These are phyloP conservation scores for Aspergillus carbonarius DNA, from an alignment of 2,329 filamentous ascomycete species.

Conservation along the genomic window DNA sequence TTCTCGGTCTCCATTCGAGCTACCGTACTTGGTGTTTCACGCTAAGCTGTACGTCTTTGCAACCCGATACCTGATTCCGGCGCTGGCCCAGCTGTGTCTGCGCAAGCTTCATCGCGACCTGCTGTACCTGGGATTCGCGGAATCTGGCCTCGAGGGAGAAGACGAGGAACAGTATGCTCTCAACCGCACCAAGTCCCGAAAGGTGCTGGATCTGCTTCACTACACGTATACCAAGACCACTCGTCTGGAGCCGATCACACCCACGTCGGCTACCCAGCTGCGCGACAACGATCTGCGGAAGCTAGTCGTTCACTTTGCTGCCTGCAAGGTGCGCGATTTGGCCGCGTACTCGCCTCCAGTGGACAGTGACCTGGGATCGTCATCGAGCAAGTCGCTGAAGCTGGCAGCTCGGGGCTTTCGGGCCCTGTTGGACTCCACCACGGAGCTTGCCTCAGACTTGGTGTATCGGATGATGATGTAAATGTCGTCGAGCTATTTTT, in stretches of 20 bases:
- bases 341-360: constrained; percentile 33
- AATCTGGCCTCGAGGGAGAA: constrained; percentile 15
- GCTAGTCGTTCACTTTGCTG: constrained; percentile 41
- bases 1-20: constrained; percentile 19
- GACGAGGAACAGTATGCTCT: constrained; percentile 23
- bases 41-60: constrained; percentile 47
- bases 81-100: constrained; percentile 41
- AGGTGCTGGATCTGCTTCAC: constrained; percentile 40
- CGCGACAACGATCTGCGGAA: constrained; percentile 43
- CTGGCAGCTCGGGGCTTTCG: constrained; percentile 34
- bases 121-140: constrained; percentile 30
- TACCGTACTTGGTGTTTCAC: constrained; percentile 44
- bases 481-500: constrained; percentile 17
- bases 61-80: constrained; percentile 42
- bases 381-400: constrained; percentile 22
- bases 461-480: constrained; percentile 42
- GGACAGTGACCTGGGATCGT: constrained; percentile 26
- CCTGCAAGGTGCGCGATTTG: constrained; percentile 42
- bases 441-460: constrained; percentile 43
- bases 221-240: constrained; percentile 43
- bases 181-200: constrained; percentile 31
- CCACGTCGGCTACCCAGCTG: constrained; percentile 35
- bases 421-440: constrained; percentile 36
- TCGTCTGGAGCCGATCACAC: constrained; percentile 40
- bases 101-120: constrained; percentile 42